Evolutionary conservation across 2,329 filamentous ascomycete genomes (phyloP).

Genomic region (Pseudogymnoascus sp.): DNA sequence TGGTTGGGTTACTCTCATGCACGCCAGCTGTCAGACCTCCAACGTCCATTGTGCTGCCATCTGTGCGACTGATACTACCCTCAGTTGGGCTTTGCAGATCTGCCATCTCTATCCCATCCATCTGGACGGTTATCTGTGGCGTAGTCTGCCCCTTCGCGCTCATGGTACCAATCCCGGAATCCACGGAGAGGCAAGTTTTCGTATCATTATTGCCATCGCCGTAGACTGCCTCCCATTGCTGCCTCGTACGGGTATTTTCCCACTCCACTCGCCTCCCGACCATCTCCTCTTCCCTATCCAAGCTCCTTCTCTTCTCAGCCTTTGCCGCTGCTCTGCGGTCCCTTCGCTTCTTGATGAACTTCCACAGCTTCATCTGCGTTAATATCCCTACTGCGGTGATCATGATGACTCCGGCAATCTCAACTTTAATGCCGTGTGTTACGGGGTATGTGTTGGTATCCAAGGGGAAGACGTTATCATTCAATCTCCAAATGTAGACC

Average conservation of each 20-base stretch:
- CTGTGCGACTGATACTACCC: not conserved
- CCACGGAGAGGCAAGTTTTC: constrained; percentile 10
- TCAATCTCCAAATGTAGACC: constrained; percentile 83
- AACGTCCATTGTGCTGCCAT: not conserved
- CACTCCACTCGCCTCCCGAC: constrained; percentile 59
- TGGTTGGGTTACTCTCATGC: constrained; percentile 7
- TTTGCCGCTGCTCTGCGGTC: constrained; percentile 42
- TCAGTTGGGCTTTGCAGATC: constrained; percentile 31
- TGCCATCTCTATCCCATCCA: constrained; percentile 46
- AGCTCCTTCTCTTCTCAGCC: constrained; percentile 42
- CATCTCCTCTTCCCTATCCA: constrained; percentile 59
- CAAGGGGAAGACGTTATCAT: constrained; percentile 70
- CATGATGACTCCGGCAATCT: constrained; percentile 69
- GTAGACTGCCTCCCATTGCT: constrained; percentile 70
- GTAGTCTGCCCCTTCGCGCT: constrained; percentile 36
- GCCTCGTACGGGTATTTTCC: constrained; percentile 50
- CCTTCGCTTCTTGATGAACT: constrained; percentile 58
- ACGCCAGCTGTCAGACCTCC: constrained; percentile 5
- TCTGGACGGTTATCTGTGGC: constrained; percentile 28
- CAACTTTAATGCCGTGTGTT: constrained; percentile 77
- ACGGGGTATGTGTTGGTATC: constrained; percentile 72
- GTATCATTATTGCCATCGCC: constrained; percentile 3
- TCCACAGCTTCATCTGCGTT: constrained; percentile 82
- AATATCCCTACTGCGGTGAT: constrained; percentile 67
- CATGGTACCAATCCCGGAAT: constrained; percentile 31